Base-by-base conservation (phyloP, 768 basidiomycete species). In the Hortiboletus flavorubellus region DNA sequence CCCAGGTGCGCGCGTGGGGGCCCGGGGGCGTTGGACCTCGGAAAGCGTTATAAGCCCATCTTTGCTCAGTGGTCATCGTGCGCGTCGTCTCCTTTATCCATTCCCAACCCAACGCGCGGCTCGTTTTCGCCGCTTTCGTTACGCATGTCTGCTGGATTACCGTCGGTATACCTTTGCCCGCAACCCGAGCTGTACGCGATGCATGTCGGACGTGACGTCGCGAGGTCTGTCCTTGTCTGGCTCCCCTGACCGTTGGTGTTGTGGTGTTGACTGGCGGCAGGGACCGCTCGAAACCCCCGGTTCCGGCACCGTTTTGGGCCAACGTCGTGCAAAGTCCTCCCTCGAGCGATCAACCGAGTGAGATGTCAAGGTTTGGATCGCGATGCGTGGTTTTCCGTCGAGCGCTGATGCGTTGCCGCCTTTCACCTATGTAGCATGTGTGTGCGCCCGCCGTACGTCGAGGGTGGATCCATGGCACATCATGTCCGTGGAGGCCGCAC, bases 91-190 rank as follows among this genome's bases (percentile, higher is more conserved):
- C 33, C 16, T 30, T 23, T 31, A 2, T 2, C 21, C 8, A 2
- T 39, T 21, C 21, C 21, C 7, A 16, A 29, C 11, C 18, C 33
- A 14, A 21, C 48, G 23, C 48, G n/a, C 29, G 21, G 8, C 8
- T 7, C 15, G 37, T 21, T 9, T 14, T 12, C 23, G 18, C 33
- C 14, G n/a, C 44, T 23, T 35, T 21, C 26, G 5, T 29, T 37
- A 44, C 30, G 35, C 2, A 61, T 61, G 62, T 49, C 54, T 38
- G 10, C 43, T 57, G 49, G 59, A 39, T 12, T 30, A 6, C 18
- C 34, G 2, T 42, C 59, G 0, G 37, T 23, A 29, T 41, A 41
- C 12, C 38, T 56, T 45, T 30, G 30, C n/a, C 11, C 23, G 9
- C 46, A 40, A 30, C n/a, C 48, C 26, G 54, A 46, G 46, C n/a